Evolutionary conservation across 1,284 basidiomycete genomes (phyloP).

Genomic region (Caloboletus inedulis): DNA sequence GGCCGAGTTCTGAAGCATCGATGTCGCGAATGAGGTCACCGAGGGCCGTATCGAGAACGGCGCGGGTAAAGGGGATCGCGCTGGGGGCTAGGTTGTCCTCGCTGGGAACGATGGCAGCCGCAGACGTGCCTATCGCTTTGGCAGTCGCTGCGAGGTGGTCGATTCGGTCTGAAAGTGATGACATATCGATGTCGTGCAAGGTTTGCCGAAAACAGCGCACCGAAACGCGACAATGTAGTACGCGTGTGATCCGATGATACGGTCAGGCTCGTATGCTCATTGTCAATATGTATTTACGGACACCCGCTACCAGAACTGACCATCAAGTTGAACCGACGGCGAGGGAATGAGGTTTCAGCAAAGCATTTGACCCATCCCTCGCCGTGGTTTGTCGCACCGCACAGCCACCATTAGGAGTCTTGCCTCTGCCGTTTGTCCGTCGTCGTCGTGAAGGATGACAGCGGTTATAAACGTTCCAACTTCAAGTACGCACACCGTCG

Average conservation of each 20-base stretch:
- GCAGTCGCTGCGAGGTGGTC: constrained; percentile 41
- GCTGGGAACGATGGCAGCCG: constrained; percentile 23
- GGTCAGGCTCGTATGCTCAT: neutral
- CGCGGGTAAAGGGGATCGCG: constrained; percentile 50
- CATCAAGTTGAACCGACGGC: neutral
- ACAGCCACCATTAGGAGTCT: constrained; percentile 23
- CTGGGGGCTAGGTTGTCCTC: constrained; percentile 13
- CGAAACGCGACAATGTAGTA: neutral
- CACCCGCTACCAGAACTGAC: neutral
- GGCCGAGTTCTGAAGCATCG: constrained; percentile 70
- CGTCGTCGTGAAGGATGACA: constrained; percentile 12
- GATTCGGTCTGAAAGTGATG: constrained; percentile 42
- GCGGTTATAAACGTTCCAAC: constrained; percentile 3
- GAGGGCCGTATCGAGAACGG: constrained; percentile 58
- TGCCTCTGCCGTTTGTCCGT: neutral
- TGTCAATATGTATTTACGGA: neutral
- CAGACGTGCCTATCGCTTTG: constrained; percentile 35
- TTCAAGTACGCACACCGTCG: constrained; percentile 3
- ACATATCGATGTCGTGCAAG: constrained; percentile 30
- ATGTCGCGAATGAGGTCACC: constrained; percentile 75
- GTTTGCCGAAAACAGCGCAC: neutral
- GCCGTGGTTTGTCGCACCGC: neutral
- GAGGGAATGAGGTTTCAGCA: neutral
- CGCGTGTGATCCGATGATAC: neutral
- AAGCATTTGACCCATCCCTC: neutral